phyloP scores from a whole-genome alignment of 2,329 filamentous ascomycete species.

The Aspergillus sp. region DNA sequence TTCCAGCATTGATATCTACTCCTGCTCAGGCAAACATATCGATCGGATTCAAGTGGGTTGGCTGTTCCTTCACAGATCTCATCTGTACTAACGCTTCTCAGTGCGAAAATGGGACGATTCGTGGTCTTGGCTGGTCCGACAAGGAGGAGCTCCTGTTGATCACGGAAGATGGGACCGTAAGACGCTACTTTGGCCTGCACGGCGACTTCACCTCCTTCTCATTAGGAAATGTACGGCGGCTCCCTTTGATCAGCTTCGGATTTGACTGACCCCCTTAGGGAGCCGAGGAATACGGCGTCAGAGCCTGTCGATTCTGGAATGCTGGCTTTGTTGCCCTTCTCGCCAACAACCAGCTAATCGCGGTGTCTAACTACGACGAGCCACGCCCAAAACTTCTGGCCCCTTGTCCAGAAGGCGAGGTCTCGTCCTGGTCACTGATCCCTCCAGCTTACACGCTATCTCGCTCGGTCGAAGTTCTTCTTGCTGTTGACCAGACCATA shows the following conservation, averaged over 20 bases:
- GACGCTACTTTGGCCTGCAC: slow-evolving; percentile 88
- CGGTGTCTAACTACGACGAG: slow-evolving; percentile 86
- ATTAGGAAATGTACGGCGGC: slow-evolving; percentile 65
- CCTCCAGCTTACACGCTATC: slow-evolving; percentile 86
- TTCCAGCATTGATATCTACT: slow-evolving; percentile 90
- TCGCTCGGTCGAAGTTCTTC: slow-evolving; percentile 84
- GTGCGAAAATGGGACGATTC: slow-evolving; percentile 88
- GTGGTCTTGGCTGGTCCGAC: slow-evolving; percentile 92
- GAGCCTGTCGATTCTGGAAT: slow-evolving; percentile 87
- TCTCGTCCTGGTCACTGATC: slow-evolving; percentile 86
- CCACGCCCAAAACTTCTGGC: slow-evolving; percentile 83
- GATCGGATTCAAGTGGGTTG: slow-evolving; percentile 64
- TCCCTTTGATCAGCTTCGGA: too few species aligned
- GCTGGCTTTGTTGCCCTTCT: slow-evolving; percentile 90
- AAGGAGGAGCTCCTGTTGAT: slow-evolving; percentile 89
- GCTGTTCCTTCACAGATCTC: background rate
- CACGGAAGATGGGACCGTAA: slow-evolving; percentile 82
- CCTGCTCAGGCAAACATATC: slow-evolving; percentile 83
- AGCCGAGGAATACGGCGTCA: slow-evolving; percentile 82
- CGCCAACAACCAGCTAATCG: slow-evolving; percentile 79
- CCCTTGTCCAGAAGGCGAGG: slow-evolving; percentile 69
- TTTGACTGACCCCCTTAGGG: slow-evolving; percentile 47
- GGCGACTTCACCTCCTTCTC: slow-evolving; percentile 94
- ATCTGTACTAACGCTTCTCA: slow-evolving; percentile 26
- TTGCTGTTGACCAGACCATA: slow-evolving; percentile 81